A percentile compares a stretch with the other conserved stretches of the same genome.
These are phyloP conservation scores for Cercospora brassicicola DNA, from an alignment of 2,329 filamentous ascomycete genomes.

Conservation along the genomic window DNA sequence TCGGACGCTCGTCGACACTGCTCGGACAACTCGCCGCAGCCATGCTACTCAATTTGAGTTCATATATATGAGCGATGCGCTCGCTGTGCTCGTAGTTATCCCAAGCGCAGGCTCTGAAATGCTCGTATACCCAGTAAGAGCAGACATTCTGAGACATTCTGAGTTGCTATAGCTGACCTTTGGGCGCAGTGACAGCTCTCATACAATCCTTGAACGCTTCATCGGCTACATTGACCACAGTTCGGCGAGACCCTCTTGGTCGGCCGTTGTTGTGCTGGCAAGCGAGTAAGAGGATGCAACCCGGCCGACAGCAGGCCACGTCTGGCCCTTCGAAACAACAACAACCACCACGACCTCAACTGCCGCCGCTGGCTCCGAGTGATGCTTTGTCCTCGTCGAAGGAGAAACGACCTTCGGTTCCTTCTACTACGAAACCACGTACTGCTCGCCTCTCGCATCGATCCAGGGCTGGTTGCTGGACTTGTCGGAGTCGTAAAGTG, in stretches of 20 bases:
- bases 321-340: slow-evolving; percentile 16
- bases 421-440: slow-evolving; percentile 20
- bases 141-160: not conserved
- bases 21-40: slow-evolving; percentile 7
- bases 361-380: slow-evolving; percentile 37
- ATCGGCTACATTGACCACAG: slow-evolving; percentile 24
- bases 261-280: slow-evolving; percentile 14
- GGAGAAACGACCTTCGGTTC: slow-evolving; percentile 25
- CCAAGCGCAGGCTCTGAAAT: not conserved
- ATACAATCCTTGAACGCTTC: slow-evolving; percentile 19
- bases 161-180: not conserved
- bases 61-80: slow-evolving; percentile 15
- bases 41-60: slow-evolving; percentile 13
- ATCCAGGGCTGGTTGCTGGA: slow-evolving; percentile 56
- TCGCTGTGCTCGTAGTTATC: not conserved
- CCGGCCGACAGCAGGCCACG: slow-evolving; percentile 16
- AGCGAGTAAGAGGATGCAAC: slow-evolving; percentile 24
- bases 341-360: slow-evolving; percentile 34
- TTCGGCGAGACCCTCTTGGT: not conserved
- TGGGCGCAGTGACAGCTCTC: slow-evolving; percentile 7
- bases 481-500: slow-evolving; percentile 44
- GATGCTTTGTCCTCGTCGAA: slow-evolving; percentile 28
- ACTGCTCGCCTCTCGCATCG: slow-evolving; percentile 52
- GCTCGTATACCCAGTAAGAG: not conserved
- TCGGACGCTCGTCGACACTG: slow-evolving; percentile 9